These are phyloP conservation scores for Neofusicoccum ribis DNA, from an alignment of 2,329 filamentous ascomycete genomes.

Conservation along the genomic window DNA sequence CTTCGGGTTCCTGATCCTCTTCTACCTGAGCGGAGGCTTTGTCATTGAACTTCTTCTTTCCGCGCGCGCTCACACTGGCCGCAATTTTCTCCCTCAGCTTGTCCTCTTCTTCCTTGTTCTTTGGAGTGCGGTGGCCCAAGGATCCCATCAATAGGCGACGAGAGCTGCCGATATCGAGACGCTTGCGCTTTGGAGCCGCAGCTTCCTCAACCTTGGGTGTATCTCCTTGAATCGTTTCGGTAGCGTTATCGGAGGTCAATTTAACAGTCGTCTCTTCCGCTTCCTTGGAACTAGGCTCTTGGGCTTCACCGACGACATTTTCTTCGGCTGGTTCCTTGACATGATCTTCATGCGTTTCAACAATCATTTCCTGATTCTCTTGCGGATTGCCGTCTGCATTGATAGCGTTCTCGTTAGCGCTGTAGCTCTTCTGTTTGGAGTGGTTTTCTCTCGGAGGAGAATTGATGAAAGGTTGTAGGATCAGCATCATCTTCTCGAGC, in stretches of 20 bases:
- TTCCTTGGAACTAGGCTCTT: no score
- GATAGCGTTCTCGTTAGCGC: no score
- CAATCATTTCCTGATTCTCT: no score
- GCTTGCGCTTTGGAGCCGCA: slow-evolving; percentile 32
- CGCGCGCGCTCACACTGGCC: neutral
- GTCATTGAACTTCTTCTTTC: slow-evolving; percentile 19
- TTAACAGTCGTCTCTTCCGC: neutral
- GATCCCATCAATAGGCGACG: slow-evolving; percentile 71
- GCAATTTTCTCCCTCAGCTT: slow-evolving; percentile 59
- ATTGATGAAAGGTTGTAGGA: no score
- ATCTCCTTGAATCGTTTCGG: neutral
- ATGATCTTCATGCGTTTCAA: neutral
- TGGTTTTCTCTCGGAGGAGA: no score
- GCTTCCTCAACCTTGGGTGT: neutral
- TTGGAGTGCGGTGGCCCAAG: slow-evolving; percentile 68
- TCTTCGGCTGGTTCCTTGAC: neutral
- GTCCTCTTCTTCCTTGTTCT: slow-evolving; percentile 67
- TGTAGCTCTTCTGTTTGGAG: no score
- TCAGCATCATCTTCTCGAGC: no score
- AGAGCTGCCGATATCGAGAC: slow-evolving; percentile 61
- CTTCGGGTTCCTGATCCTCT: slow-evolving; percentile 36
- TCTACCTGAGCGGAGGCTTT: slow-evolving; percentile 22
- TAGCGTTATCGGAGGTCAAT: neutral
- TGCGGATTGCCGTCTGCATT: no score
- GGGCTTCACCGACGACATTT: no score